Percentiles rank a stretch among this genome's conserved stretches.
These are phyloP conservation scores for Graphiopsis chlorocephala DNA, from an alignment of 2,329 filamentous ascomycete species.

Conservation along the genomic window DNA sequence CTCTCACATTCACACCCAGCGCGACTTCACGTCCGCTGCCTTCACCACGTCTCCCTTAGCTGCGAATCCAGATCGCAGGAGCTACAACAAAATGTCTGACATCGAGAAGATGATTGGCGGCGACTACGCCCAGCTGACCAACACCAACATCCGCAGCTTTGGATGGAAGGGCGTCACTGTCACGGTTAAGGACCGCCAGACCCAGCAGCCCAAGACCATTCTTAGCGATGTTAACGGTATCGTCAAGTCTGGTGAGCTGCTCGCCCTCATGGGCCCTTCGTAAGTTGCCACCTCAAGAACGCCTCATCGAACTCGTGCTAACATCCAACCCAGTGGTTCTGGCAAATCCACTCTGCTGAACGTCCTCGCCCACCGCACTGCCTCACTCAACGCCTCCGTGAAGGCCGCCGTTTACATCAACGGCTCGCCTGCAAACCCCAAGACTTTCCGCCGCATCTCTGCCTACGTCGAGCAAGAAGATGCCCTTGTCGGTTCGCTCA, in stretches of 20 bases:
- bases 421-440: conserved; percentile 52
- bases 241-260: conserved; percentile 67
- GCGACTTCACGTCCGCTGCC: conserved; percentile 13
- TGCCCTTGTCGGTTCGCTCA: conserved; percentile 75
- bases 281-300: conserved; percentile 33
- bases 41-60: conserved; percentile 14
- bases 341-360: conserved; percentile 86
- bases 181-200: conserved; percentile 68
- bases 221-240: conserved; percentile 62
- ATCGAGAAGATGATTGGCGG: conserved; percentile 46
- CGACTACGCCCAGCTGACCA: conserved; percentile 56
- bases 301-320: conserved; percentile 4
- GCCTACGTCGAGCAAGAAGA: conserved; percentile 88
- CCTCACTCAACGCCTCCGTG: conserved; percentile 53
- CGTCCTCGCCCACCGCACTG: conserved; percentile 64
- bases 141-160: conserved; percentile 62
- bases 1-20: neutral
- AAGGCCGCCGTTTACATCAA: conserved; percentile 61
- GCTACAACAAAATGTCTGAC: conserved; percentile 41
- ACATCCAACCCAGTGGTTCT: conserved; percentile 42
- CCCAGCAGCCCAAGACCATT: conserved; percentile 61
- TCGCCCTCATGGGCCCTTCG: conserved; percentile 77
- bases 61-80: conserved; percentile 31
- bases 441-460: conserved; percentile 62
- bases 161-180: conserved; percentile 67